Base-by-base conservation (phyloP, 1,284 basidiomycete genomes). In the Leccinum cinnamomeum region DNA sequence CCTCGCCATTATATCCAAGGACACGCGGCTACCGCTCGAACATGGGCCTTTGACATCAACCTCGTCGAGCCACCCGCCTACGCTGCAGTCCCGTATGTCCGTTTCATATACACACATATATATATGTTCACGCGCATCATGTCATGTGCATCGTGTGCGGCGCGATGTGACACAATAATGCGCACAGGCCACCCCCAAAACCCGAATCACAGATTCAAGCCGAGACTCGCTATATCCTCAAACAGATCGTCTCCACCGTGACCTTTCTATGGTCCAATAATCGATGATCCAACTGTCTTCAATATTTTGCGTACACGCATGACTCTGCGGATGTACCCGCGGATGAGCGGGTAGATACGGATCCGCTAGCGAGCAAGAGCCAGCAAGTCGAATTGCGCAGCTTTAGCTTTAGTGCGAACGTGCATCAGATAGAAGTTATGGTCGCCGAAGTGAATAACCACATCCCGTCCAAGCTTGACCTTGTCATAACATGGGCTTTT, bases 11-110 rank as follows among this genome's bases (percentile, higher is more conserved):
- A 94, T 99, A 66, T 92, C 30, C 30, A 94, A 96, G 73, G 97
- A 99, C 72, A 91, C 93, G 16, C 85, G 93, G 54, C 89, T 91
- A 64, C 92, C 96, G 1, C 84, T 98, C 57, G 97, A 99, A 77
- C 84, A 66, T 99, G 97, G 97, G 95, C 98, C 61, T 99, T 99
- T 76, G 95, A 98, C 77, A 85, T 99, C 70, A 90, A 95, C 71
- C 84, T 96, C 53, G 82, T 90, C 37, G 85, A 88, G 62, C 82
- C 82, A 51, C 79, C 84, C 10, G 68, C 80, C 7, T 82, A 83
- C 57, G 69, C 77, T 25, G 70, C 76, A 44, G 81, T 82, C 69
- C 72, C 79, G 87, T 89, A 71, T 63, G 84, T 18, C 18, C 3
- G 2, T 14, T 14, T 18, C 56, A 3, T 53, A 8, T 25, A 50